Conservation (phyloP, 768 basidiomycete species). For the Sarcodon aspratus region DNA sequence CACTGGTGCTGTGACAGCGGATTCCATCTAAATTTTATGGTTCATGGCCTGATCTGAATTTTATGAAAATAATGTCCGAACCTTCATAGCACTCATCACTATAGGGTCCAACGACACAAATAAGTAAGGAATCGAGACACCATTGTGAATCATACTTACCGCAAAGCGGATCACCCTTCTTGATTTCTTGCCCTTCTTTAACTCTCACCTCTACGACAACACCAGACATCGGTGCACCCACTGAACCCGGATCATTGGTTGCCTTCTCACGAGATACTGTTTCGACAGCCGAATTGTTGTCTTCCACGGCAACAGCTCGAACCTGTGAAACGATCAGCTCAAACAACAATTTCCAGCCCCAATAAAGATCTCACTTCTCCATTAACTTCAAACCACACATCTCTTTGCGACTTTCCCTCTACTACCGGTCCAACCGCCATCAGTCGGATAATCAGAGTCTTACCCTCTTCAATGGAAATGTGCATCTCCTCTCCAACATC, state of each 20-base stretch:
- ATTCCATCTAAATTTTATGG: slow-evolving; percentile 73
- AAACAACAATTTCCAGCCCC: not conserved
- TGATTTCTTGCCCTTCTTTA: slow-evolving; percentile 95
- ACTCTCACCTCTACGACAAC: slow-evolving; percentile 97
- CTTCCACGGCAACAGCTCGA: slow-evolving; percentile 91
- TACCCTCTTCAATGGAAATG: slow-evolving; percentile 92
- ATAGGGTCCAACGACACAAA: slow-evolving; percentile 8
- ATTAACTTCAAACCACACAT: slow-evolving; percentile 98
- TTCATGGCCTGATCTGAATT: slow-evolving; percentile 7
- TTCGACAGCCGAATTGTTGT: slow-evolving; percentile 95
- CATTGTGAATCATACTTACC: slow-evolving; percentile 36
- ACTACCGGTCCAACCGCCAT: slow-evolving; percentile 94
- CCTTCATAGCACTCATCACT: slow-evolving; percentile 98
- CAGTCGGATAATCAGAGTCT: slow-evolving; percentile 91
- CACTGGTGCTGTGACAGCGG: slow-evolving; percentile 90
- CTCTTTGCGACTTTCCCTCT: slow-evolving; percentile 83
- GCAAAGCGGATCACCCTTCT: slow-evolving; percentile 94
- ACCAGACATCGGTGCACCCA: slow-evolving; percentile 96
- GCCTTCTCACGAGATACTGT: slow-evolving; percentile 93
- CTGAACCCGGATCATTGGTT: slow-evolving; percentile 86
- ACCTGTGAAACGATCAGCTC: slow-evolving; percentile 33
- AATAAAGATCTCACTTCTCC: slow-evolving; percentile 55
- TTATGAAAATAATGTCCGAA: slow-evolving; percentile 18
- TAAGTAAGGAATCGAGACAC: slow-evolving; percentile 7
- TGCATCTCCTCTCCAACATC: slow-evolving; percentile 92